Conservation (phyloP, 345 rosid species). For the Populus nigra region DNA sequence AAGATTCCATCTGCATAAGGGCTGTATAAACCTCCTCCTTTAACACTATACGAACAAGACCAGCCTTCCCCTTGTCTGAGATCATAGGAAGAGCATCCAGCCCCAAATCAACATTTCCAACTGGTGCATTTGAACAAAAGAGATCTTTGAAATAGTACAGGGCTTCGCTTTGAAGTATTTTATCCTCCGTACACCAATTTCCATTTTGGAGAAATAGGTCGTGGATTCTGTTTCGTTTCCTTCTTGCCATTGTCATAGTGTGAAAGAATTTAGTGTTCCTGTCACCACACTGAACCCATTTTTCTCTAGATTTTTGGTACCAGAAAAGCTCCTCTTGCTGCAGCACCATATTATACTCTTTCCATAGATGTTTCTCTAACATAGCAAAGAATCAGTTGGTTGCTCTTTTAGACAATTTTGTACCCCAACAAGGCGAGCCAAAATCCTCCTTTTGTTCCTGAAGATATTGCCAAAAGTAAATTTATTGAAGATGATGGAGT, state of each 20-base stretch:
- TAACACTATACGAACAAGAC: no score
- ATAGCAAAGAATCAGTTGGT: no score
- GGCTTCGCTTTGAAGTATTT: not conserved
- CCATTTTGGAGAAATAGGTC: not conserved
- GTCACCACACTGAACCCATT: not conserved
- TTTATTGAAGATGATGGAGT: no score
- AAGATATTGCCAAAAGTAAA: not conserved
- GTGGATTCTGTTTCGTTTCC: not conserved
- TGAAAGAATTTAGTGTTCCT: not conserved
- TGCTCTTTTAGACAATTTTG: no score
- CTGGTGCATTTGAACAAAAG: no score
- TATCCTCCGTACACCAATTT: not conserved
- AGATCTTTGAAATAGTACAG: no score
- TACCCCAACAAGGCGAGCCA: no score
- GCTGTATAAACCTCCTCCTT: no score
- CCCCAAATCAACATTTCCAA: no score
- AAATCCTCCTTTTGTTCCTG: not conserved
- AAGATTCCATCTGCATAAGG: no score
- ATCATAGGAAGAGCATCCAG: no score
- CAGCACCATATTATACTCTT: not conserved
- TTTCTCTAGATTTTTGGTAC: not conserved
- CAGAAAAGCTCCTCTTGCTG: not conserved
- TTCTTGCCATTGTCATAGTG: not conserved
- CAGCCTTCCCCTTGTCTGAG: no score
- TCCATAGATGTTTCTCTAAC: not conserved